phyloP scores from a whole-genome alignment of 108 stramenopile species.

The Cyclotella kingstonii region DNA sequence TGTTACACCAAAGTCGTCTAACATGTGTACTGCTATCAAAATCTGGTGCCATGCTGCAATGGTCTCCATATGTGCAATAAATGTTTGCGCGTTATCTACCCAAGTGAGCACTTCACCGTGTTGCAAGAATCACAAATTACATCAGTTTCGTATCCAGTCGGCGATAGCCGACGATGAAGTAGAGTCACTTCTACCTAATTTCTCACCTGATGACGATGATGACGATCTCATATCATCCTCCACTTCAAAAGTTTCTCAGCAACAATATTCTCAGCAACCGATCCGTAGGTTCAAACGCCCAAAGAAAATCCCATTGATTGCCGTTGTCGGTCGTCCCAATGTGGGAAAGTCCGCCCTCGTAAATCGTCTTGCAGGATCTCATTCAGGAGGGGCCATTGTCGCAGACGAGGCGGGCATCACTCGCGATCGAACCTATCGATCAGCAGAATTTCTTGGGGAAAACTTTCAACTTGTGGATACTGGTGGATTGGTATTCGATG shows the following conservation, averaged over 20 bases:
- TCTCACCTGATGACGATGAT: constrained; percentile 8
- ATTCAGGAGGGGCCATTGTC: constrained; percentile 91
- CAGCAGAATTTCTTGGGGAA: constrained; percentile 88
- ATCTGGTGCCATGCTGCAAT: too few species aligned
- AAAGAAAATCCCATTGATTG: constrained; percentile 84
- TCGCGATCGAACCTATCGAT: constrained; percentile 92
- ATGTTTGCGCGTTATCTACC: too few species aligned
- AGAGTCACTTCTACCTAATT: constrained; percentile 22
- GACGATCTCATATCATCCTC: constrained; percentile 8
- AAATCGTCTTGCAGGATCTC: constrained; percentile 87
- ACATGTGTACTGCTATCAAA: too few species aligned
- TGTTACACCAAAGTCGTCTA: too few species aligned
- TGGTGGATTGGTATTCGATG: constrained; percentile 95
- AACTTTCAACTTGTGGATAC: constrained; percentile 94
- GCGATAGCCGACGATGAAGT: constrained; percentile 33
- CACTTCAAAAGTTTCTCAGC: not conserved
- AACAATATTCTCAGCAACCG: constrained; percentile 24
- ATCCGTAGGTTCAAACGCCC: constrained; percentile 50
- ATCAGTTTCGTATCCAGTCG: constrained; percentile 19
- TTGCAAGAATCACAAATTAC: too few species aligned
- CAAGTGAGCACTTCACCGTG: too few species aligned
- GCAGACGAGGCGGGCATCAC: constrained; percentile 95
- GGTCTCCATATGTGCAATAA: too few species aligned
- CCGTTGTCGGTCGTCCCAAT: constrained; percentile 96
- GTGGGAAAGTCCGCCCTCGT: constrained; percentile 97